phyloP scores from a whole-genome alignment of 139 green algal genomes.

The Zygnema cylindricum region DNA sequence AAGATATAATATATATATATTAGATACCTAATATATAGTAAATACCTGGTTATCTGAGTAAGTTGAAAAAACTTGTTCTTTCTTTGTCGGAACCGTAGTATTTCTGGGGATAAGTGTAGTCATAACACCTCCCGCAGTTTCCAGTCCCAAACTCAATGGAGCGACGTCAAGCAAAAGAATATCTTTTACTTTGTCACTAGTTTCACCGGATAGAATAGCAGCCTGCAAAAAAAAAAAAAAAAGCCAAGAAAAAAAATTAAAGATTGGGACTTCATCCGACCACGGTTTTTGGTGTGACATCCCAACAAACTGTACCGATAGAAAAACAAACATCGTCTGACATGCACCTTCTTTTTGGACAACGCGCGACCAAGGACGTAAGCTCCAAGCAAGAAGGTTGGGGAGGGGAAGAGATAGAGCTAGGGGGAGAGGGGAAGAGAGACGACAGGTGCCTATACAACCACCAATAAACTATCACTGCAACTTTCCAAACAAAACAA shows the following conservation, averaged over 20 bases:
- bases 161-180: slow-evolving; percentile 97
- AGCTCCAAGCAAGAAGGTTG: slow-evolving; percentile 97
- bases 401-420: too few relatives aligned
- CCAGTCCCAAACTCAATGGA: slow-evolving; percentile 92
- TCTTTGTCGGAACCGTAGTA: slow-evolving; percentile 99
- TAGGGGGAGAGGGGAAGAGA: too few relatives aligned
- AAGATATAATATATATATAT: too few relatives aligned
- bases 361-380: slow-evolving; percentile 99
- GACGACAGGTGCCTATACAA: too few relatives aligned
- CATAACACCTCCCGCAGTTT: slow-evolving; percentile 92
- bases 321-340: too few relatives aligned
- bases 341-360: slow-evolving; percentile 97
- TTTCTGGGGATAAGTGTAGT: slow-evolving; percentile 95
- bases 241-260: slow-evolving; percentile 85
- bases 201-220: slow-evolving; percentile 81
- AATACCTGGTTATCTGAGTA: slow-evolving; percentile 95
- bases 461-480: slow-evolving; percentile 94
- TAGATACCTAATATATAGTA: too few relatives aligned
- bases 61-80: slow-evolving; percentile 99
- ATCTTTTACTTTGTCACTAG: slow-evolving; percentile 96
- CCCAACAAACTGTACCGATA: slow-evolving; percentile 93
- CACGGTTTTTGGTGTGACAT: slow-evolving; percentile 99
- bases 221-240: slow-evolving; percentile 5
- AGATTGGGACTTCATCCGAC: slow-evolving; percentile 98
- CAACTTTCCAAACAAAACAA: slow-evolving; percentile 92